Conservation (phyloP, 169 alveolate species). For the Amoebophrya sp. region DNA sequence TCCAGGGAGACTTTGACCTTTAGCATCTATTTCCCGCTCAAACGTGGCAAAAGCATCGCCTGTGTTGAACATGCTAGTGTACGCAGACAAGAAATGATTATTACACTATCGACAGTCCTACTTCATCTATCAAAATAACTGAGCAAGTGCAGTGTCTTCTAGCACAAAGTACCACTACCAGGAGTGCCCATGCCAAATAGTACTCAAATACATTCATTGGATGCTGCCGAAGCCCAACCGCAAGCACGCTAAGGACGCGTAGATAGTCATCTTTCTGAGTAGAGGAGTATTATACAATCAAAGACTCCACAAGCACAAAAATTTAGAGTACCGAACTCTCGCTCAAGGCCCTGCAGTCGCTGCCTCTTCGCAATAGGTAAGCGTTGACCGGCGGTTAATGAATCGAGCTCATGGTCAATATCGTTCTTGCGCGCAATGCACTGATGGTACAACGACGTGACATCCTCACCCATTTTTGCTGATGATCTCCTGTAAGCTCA, state of each 20-base stretch:
- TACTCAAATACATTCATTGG: no score
- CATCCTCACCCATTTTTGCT: background rate
- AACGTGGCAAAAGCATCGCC: background rate
- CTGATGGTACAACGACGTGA: background rate
- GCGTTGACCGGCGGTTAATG: background rate
- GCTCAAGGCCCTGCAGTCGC: background rate
- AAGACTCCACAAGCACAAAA: background rate
- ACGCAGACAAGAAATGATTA: background rate
- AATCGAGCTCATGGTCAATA: background rate
- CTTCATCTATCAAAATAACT: background rate
- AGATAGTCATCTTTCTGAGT: background rate
- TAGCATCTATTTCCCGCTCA: background rate
- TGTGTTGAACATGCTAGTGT: background rate
- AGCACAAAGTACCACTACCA: no score
- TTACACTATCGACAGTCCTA: background rate
- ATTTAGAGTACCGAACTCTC: background rate
- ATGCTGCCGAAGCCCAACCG: background rate
- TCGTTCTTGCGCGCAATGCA: constrained; percentile 14
- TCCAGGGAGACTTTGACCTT: background rate
- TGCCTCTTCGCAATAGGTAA: background rate
- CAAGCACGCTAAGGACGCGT: background rate
- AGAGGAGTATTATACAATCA: background rate
- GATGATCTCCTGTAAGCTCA: no score
- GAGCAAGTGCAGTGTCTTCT: background rate
- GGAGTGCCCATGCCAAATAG: background rate